Evolutionary conservation across 371 early-diverging fungal genomes (phyloP).

Genomic region (Chytridium lagenaria): DNA sequence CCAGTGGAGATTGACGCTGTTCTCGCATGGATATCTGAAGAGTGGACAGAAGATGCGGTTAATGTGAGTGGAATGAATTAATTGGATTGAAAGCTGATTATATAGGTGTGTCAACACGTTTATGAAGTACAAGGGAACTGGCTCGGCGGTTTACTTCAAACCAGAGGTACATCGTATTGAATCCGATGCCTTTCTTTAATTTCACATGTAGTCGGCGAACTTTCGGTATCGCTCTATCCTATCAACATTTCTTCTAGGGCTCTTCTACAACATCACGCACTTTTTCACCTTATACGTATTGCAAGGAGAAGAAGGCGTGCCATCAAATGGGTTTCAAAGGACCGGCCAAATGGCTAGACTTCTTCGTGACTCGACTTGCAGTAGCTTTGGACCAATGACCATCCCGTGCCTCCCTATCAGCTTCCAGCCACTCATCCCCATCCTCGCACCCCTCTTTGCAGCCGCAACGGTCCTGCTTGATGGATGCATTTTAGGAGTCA

Average conservation of each 20-base stretch:
- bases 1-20: conserved; percentile 13
- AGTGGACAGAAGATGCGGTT: conserved; percentile 4
- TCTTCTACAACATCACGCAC: not conserved
- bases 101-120: not conserved
- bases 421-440: conserved; percentile 9
- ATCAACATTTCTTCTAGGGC: not conserved
- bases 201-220: too few relatives aligned
- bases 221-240: not conserved
- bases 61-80: not conserved
- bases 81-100: not conserved
- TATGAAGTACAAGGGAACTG: conserved; percentile 9
- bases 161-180: not conserved
- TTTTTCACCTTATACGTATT: too few relatives aligned
- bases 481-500: not conserved
- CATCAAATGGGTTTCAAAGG: not conserved
- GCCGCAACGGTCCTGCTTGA: not conserved
- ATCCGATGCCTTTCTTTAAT: too few relatives aligned
- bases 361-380: conserved; percentile 3
- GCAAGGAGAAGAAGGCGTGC: not conserved
- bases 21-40: not conserved
- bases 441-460: not conserved
- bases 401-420: conserved; percentile 4
- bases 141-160: not conserved
- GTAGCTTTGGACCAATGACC: not conserved
- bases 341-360: not conserved